Percentiles rank a stretch among this genome's conserved stretches.
Conservation (phyloP, 1,139 yeast species). For the Candida albicans region DNA sequence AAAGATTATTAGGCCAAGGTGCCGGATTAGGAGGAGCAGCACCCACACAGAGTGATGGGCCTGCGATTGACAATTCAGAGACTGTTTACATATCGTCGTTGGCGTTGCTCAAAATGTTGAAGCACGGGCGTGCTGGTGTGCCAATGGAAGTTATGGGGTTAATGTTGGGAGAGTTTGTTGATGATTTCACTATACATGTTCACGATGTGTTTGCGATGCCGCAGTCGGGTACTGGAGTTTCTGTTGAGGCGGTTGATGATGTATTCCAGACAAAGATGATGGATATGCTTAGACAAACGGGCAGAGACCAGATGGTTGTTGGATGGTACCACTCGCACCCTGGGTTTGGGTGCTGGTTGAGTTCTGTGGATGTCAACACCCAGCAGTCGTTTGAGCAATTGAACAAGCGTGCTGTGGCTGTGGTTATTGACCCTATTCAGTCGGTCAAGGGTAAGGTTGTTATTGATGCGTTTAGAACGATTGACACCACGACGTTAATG, state of each 20-base stretch:
- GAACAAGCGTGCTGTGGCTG: constrained; percentile 94
- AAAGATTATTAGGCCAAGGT: constrained; percentile 64
- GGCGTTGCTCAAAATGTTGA: constrained; percentile 93
- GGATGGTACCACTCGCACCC: constrained; percentile 99
- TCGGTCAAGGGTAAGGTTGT: constrained; percentile 98
- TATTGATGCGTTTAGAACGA: constrained; percentile 95
- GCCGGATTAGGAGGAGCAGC: constrained; percentile 58
- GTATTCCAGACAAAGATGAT: constrained; percentile 99
- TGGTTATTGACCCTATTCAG: constrained; percentile 96
- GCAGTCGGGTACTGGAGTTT: constrained; percentile 96
- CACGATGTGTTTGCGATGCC: constrained; percentile 99
- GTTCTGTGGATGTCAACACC: constrained; percentile 95
- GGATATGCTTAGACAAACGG: constrained; percentile 99
- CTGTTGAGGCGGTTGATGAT: constrained; percentile 98
- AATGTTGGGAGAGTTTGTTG: constrained; percentile 98
- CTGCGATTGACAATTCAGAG: constrained; percentile 91
- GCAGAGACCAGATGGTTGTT: constrained; percentile 97
- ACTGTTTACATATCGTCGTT: constrained; percentile 95
- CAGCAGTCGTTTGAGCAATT: constrained; percentile 97
- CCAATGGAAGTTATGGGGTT: constrained; percentile 99
- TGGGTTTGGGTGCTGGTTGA: constrained; percentile 99
- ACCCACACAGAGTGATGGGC: constrained; percentile 62
- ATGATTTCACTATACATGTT: constrained; percentile 95
- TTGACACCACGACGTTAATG: constrained; percentile 85
- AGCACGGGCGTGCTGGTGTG: constrained; percentile 98